These are phyloP conservation scores for Mallotus nudiflorus DNA, from an alignment of 345 rosid species.

Conservation along the genomic window DNA sequence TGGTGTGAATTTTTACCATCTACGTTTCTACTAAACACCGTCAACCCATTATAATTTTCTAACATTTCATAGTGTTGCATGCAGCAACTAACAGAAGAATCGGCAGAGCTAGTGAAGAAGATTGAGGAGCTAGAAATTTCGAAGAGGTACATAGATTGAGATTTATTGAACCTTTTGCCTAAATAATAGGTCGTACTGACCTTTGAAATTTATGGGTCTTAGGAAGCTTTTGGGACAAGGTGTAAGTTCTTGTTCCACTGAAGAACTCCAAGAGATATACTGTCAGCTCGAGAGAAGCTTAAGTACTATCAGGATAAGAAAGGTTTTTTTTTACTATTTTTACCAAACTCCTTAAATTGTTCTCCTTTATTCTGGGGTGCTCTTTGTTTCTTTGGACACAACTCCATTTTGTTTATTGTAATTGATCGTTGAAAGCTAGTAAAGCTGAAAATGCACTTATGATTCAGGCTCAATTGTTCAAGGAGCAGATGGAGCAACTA, in stretches of 20 bases:
- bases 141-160: conserved; percentile 40
- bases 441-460: background rate
- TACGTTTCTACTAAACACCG: too few relatives aligned
- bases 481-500: conserved; percentile 45
- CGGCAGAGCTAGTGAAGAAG: conserved; percentile 39
- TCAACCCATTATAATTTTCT: too few relatives aligned
- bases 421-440: background rate
- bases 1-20: too few relatives aligned
- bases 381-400: background rate
- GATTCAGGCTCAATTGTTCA: conserved; percentile 43
- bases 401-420: background rate
- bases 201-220: conserved; percentile 4
- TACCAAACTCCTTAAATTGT: background rate
- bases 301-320: conserved; percentile 49
- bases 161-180: background rate
- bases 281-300: conserved; percentile 52
- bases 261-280: conserved; percentile 46
- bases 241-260: conserved; percentile 41
- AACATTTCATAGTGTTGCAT: background rate
- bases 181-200: background rate
- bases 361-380: background rate
- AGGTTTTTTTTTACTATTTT: conserved; percentile 35
- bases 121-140: conserved; percentile 53
- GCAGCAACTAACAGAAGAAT: conserved; percentile 53
- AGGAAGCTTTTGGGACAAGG: conserved; percentile 61